Percentiles rank a stretch among this genome's conserved stretches.
These are phyloP conservation scores for Colletotrichum cordylinicola DNA, from an alignment of 2,329 filamentous ascomycete species.

Conservation along the genomic window DNA sequence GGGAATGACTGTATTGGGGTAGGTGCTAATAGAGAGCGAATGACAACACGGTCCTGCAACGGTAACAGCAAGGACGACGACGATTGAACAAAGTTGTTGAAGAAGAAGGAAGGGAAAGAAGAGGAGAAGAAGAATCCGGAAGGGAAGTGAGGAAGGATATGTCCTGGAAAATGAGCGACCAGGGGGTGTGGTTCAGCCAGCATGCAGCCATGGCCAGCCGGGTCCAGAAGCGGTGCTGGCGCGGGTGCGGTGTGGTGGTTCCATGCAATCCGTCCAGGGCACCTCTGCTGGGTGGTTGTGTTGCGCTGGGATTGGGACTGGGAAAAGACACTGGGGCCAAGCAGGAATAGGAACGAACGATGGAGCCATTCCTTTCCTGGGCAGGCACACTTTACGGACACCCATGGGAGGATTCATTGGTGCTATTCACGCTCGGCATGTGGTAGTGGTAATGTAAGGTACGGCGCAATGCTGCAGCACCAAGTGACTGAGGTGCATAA, in stretches of 20 bases:
- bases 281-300: background rate
- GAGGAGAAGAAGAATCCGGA: constrained; percentile 12
- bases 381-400: background rate
- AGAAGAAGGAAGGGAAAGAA: constrained; percentile 29
- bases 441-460: background rate
- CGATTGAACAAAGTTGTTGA: constrained; percentile 32
- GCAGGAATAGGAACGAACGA: constrained; percentile 5
- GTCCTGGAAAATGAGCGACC: constrained; percentile 20
- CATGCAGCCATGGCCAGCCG: background rate
- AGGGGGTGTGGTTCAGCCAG: background rate
- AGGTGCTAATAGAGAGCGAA: constrained; percentile 24
- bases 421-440: background rate
- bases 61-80: constrained; percentile 36
- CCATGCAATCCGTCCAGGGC: background rate
- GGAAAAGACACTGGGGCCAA: background rate
- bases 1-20: constrained; percentile 30
- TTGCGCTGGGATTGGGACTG: background rate
- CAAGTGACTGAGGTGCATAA: background rate
- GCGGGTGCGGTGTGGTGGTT: constrained; percentile 3
- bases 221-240: background rate
- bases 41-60: constrained; percentile 28
- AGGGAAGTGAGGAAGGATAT: constrained; percentile 21
- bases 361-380: constrained; percentile 13
- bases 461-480: background rate
- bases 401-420: background rate